A percentile compares a stretch with the other conserved stretches of the same genome.
Evolutionary conservation across 1,284 basidiomycete species (phyloP).

Genomic region (Ustilago nuda): DNA sequence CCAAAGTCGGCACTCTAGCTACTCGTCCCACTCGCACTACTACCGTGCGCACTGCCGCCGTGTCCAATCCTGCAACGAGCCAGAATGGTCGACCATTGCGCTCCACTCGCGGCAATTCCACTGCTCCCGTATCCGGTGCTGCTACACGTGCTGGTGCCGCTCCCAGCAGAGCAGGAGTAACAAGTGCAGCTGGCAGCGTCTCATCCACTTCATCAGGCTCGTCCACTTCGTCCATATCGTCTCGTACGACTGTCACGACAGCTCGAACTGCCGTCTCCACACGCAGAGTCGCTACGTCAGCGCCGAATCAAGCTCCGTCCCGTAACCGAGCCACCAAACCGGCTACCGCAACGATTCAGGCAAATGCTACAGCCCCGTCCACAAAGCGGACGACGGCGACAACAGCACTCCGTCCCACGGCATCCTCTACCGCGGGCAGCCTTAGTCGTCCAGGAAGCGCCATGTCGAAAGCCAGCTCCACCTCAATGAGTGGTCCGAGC

Average conservation of each 20-base stretch:
- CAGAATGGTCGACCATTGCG: slow-evolving; percentile 27
- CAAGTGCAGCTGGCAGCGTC: slow-evolving; percentile 42
- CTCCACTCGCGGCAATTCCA: slow-evolving; percentile 25
- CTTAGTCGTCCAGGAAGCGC: slow-evolving; percentile 41
- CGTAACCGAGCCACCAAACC: slow-evolving; percentile 18
- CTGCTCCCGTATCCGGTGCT: background rate
- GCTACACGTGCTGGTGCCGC: slow-evolving; percentile 14
- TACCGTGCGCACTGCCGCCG: slow-evolving; percentile 29
- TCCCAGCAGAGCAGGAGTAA: slow-evolving; percentile 33
- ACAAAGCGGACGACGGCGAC: slow-evolving; percentile 14
- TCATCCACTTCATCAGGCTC: slow-evolving; percentile 43
- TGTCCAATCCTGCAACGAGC: slow-evolving; percentile 4
- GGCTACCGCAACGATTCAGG: background rate
- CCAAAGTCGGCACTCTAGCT: slow-evolving; percentile 11
- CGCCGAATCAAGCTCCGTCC: slow-evolving; percentile 16
- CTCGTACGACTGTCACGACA: slow-evolving; percentile 34
- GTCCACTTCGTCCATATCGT: slow-evolving; percentile 32
- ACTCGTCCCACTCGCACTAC: slow-evolving; percentile 23
- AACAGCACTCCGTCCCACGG: slow-evolving; percentile 9
- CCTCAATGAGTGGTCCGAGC: slow-evolving; percentile 16
- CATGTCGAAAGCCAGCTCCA: slow-evolving; percentile 47
- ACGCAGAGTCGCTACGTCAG: slow-evolving; percentile 20
- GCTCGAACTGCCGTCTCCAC: slow-evolving; percentile 40
- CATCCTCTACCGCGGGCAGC: slow-evolving; percentile 7
- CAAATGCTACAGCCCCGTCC: slow-evolving; percentile 11